Percentiles rank a stretch among this genome's conserved stretches.
phyloP scores from a whole-genome alignment of 768 basidiomycete species.

The Amanita muscaria region DNA sequence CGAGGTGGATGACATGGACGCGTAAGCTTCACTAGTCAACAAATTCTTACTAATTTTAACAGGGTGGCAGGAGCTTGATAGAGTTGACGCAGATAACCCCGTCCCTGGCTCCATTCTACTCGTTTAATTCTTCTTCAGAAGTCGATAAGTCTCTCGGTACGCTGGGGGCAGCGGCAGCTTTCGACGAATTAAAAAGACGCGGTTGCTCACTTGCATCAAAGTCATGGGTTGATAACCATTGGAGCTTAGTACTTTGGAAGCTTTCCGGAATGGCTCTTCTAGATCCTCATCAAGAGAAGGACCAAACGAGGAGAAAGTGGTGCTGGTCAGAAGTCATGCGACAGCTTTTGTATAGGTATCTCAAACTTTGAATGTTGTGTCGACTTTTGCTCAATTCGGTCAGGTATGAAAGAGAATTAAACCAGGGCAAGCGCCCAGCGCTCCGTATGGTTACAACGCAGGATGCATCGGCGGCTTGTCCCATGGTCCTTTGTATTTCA shows the following conservation, averaged over 20 bases:
- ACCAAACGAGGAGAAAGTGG: slow-evolving; percentile 53
- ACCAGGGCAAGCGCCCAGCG: slow-evolving; percentile 69
- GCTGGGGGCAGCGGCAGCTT: slow-evolving; percentile 46
- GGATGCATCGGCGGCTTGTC: slow-evolving; percentile 69
- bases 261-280: slow-evolving; percentile 75
- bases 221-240: slow-evolving; percentile 90
- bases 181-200: slow-evolving; percentile 40
- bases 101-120: slow-evolving; percentile 46
- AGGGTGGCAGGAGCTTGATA: slow-evolving; percentile 32
- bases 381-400: not conserved
- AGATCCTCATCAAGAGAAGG: slow-evolving; percentile 50
- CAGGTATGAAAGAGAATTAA: slow-evolving; percentile 86
- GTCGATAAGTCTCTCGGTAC: slow-evolving; percentile 10
- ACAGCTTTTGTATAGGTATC: slow-evolving; percentile 80
- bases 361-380: not conserved
- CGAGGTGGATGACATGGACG: slow-evolving; percentile 33
- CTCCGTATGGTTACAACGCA: slow-evolving; percentile 75
- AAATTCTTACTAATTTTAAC: not conserved
- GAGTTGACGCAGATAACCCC: slow-evolving; percentile 51
- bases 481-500: slow-evolving; percentile 83
- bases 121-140: slow-evolving; percentile 37
- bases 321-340: slow-evolving; percentile 72
- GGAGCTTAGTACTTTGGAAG: slow-evolving; percentile 90
- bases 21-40: slow-evolving; percentile 31
- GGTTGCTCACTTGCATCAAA: slow-evolving; percentile 66